Base-by-base conservation (phyloP, 805 yeast genomes). In the Kazachstania bromeliacearum region DNA sequence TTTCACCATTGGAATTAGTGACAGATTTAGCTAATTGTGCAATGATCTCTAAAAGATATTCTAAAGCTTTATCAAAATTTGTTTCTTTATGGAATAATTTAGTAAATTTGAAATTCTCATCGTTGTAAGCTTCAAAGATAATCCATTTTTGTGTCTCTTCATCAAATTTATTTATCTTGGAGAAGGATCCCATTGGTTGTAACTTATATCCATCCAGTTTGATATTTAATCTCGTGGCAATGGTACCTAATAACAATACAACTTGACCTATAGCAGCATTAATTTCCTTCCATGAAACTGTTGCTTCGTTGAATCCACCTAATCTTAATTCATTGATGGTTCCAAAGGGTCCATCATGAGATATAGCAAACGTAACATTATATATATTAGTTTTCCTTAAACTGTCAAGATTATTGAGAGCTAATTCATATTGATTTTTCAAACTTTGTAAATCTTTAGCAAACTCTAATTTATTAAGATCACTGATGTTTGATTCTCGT, bases 221-320 rank as follows among this genome's bases (percentile, higher is more conserved):
- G 18, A 85, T 55, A 7, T 72, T 66, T 21, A 85, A 63, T 30
- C 78, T 66, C 9, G 73, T 63, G 1, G 73, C 59, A 3, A 87
- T 67, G 1, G 89, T 83, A 0, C 79, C 68, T 21, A 88, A 53
- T 14, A 89, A 58, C 9, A 85, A 60, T 2, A 84, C 71, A 2
- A 88, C 62, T 46, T 88, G 95, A 0, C 97, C 97, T 48, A 88
- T 60, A 0, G 94, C 96, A 2, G 94, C 92, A 53, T 87, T 88
- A 29, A 85, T 79, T 48, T 88, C 97, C 37, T 84, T 75, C 94
- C 95, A 85, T 2, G 94, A 80, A 0, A 88, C 83, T 41, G 68
- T 71, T 36, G 63, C 58, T 6, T 67, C 71, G 28, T 71, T 74
- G 33, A 75, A 56, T 10, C 76, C 66, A 0, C 97, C 97, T n/a